Conservation (phyloP, 2,329 filamentous ascomycete species). For the Talaromyces sp. region DNA sequence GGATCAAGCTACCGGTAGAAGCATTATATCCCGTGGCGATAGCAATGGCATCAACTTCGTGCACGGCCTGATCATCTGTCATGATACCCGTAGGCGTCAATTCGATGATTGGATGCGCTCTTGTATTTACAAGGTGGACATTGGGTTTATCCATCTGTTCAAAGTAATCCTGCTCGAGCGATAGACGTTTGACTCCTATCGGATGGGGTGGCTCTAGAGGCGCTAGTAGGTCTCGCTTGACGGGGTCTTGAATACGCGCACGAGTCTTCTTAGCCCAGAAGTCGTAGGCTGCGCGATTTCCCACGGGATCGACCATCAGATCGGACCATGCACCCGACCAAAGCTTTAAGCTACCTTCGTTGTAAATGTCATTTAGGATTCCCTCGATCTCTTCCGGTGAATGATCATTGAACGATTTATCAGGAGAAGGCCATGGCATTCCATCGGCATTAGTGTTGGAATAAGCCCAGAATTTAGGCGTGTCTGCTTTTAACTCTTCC, state of each 20-base stretch:
- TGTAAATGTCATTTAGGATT: slow-evolving; percentile 54
- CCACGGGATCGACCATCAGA: slow-evolving; percentile 47
- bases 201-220: slow-evolving; percentile 57
- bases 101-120: slow-evolving; percentile 44
- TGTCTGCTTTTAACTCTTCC: slow-evolving; percentile 45
- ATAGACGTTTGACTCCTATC: slow-evolving; percentile 57
- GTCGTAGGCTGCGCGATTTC: slow-evolving; percentile 57
- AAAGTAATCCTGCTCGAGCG: slow-evolving; percentile 55
- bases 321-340: slow-evolving; percentile 58
- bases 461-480: slow-evolving; percentile 53
- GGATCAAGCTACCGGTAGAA: slow-evolving; percentile 14
- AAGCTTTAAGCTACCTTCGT: slow-evolving; percentile 57
- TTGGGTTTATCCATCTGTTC: slow-evolving; percentile 53
- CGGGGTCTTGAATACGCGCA: slow-evolving; percentile 54
- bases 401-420: slow-evolving; percentile 57
- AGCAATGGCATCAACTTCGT: slow-evolving; percentile 44
- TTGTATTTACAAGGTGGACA: slow-evolving; percentile 52
- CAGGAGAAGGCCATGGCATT: slow-evolving; percentile 56
- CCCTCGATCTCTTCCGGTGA: slow-evolving; percentile 51
- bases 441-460: slow-evolving; percentile 59
- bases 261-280: slow-evolving; percentile 60
- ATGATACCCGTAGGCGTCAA: slow-evolving; percentile 46
- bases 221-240: slow-evolving; percentile 56
- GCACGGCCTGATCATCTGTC: slow-evolving; percentile 38
- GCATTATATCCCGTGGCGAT: slow-evolving; percentile 30